Evolutionary conservation across 257 asterid species (phyloP).

Genomic region (Thymus quinquecostatus): DNA sequence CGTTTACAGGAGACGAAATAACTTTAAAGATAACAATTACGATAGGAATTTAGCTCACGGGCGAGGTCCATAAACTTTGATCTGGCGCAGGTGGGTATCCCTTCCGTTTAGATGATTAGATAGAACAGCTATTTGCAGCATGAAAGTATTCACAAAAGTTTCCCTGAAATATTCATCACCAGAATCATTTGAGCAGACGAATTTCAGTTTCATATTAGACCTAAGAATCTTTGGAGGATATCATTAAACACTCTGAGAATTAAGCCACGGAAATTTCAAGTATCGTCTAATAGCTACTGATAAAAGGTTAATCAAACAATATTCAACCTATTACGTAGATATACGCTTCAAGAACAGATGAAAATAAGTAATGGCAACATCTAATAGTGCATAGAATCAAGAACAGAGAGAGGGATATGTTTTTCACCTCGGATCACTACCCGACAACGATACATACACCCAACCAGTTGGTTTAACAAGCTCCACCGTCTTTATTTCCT

Average conservation of each 20-base stretch:
- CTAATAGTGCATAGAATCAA: not conserved
- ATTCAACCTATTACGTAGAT: not conserved
- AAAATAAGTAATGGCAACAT: no score
- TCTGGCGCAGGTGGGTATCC: slow-evolving; percentile 95
- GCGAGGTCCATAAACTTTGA: slow-evolving; percentile 93
- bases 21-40: not conserved
- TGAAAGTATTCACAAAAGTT: slow-evolving; percentile 93
- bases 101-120: slow-evolving; percentile 94
- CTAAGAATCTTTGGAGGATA: not conserved
- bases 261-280: not conserved
- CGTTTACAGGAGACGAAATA: not conserved
- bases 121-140: slow-evolving; percentile 84
- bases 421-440: slow-evolving; percentile 83
- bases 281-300: not conserved
- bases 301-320: slow-evolving; percentile 10
- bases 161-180: slow-evolving; percentile 56
- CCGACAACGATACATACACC: slow-evolving; percentile 85
- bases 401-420: slow-evolving; percentile 1
- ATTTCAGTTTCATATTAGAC: not conserved
- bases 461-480: slow-evolving; percentile 93
- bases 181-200: not conserved
- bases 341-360: not conserved
- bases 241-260: not conserved
- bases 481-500: slow-evolving; percentile 91
- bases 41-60: slow-evolving; percentile 53